Base-by-base conservation (phyloP, 257 asterid species). In the Prunella vulgaris region DNA sequence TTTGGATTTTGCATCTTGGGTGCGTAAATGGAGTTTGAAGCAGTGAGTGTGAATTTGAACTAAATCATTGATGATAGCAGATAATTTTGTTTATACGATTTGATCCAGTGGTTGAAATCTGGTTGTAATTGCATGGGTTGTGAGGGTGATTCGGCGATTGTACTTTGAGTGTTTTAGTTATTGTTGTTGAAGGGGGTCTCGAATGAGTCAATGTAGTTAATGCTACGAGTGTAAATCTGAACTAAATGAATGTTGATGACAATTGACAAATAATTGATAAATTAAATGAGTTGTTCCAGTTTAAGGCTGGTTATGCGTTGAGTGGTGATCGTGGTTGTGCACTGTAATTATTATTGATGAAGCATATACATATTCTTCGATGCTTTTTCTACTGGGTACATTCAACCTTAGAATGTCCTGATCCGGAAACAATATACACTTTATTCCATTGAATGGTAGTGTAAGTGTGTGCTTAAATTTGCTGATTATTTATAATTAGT, bases 231-330 rank as follows among this genome's bases (percentile, higher is more conserved):
- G 32, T 27, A 4, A 52, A 25, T 27, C 7, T 65, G 38, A 17
- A 18, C 9, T 17, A n/a, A 58, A 35, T 49, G 51, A 21, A 15
- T 13, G 18, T 38, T 52, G 12, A 15, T 25, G 9, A 22, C 0
- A 33, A 28, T 6, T 37, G n/a, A 24, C 0, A 35, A 49, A 21
- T 35, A 12, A 4, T 35, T 57, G 2, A 66, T 22, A 49, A 8
- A 33, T 71, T 24, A 49, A 61, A 37, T 52, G 66, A 37, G 20
- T 32, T 63, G 49, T n/a, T 69, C 28, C 52, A 62, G 48, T 44
- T 4, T 49, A 44, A 57, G 15, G 20, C 4, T 69, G 63, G 48
- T 40, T 61, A 62, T 54, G 3, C 7, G 51, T 8, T 54, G 33
- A 4, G 22, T 57, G 64, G 25, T 51, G 57, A 42, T 76, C 14